These are phyloP conservation scores for Grosmannia huntii DNA, from an alignment of 2,329 filamentous ascomycete genomes.

Conservation along the genomic window DNA sequence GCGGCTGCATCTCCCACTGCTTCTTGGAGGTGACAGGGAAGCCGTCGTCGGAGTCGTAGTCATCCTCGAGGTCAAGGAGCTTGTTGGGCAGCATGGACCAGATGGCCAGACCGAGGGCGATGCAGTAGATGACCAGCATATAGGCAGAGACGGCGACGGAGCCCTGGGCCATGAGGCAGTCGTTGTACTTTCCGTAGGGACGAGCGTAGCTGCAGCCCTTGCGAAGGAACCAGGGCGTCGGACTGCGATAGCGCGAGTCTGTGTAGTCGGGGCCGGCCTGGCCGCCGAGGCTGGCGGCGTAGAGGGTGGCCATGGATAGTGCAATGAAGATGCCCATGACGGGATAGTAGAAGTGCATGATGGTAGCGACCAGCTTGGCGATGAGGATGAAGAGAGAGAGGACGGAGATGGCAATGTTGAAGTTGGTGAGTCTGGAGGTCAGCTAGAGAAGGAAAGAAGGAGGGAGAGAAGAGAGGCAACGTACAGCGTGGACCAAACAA, in stretches of 20 bases:
- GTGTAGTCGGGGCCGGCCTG: constrained; percentile 63
- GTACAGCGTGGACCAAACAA: constrained; percentile 64
- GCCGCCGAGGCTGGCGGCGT: constrained; percentile 52
- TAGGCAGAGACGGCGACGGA: constrained; percentile 50
- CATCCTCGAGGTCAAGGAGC: constrained; percentile 32
- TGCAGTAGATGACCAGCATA: constrained; percentile 49
- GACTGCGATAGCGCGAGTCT: constrained; percentile 48
- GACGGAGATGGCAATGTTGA: constrained; percentile 65
- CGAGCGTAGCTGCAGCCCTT: constrained; percentile 53
- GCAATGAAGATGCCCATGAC: constrained; percentile 48
- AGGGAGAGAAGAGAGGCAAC: constrained; percentile 23
- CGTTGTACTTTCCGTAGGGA: constrained; percentile 37
- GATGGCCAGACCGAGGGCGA: constrained; percentile 45
- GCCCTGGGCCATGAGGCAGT: constrained; percentile 56
- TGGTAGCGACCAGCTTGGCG: constrained; percentile 53
- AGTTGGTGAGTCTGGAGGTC: constrained; percentile 51
- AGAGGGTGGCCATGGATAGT: constrained; percentile 45
- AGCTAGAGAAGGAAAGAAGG: neutral
- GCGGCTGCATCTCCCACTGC: constrained; percentile 44
- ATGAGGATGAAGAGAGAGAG: constrained; percentile 65
- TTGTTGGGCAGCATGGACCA: constrained; percentile 46
- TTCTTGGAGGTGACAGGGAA: constrained; percentile 21
- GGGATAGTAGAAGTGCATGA: constrained; percentile 60
- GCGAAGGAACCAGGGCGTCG: constrained; percentile 61
- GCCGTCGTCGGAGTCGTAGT: constrained; percentile 25